These are phyloP conservation scores for Adenanthera pavonina DNA, from an alignment of 306 rosid genomes.

Conservation along the genomic window DNA sequence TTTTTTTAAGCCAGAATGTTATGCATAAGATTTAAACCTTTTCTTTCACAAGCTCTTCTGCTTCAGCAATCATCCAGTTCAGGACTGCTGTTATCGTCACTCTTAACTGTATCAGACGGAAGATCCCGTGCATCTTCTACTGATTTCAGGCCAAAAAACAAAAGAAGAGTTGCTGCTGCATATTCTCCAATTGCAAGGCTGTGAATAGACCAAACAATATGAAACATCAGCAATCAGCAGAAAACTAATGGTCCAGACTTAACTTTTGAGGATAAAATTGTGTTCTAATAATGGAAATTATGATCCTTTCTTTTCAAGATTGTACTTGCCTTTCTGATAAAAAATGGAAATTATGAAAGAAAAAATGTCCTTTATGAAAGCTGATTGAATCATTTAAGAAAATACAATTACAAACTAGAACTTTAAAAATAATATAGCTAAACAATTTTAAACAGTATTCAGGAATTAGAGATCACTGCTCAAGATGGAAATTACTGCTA, in stretches of 20 bases:
- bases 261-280: conserved; percentile 12
- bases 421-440: background rate
- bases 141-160: conserved; percentile 90
- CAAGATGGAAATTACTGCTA: conserved; percentile 13
- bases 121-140: conserved; percentile 97
- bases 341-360: conserved; percentile 16
- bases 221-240: conserved; percentile 33
- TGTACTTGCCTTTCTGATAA: no score
- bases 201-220: conserved; percentile 44
- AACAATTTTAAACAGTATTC: conserved; percentile 4
- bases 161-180: conserved; percentile 92
- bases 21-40: conserved; percentile 60
- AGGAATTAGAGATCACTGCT: conserved; percentile 11
- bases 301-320: no score
- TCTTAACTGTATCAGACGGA: conserved; percentile 63
- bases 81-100: conserved; percentile 58
- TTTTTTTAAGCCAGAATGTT: background rate
- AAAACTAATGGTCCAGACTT: conserved; percentile 7
- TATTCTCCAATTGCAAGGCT: conserved; percentile 98
- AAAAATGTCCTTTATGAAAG: background rate
- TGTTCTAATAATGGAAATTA: conserved; percentile 9
- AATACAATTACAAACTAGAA: background rate
- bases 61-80: conserved; percentile 90
- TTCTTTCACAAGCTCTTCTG: conserved; percentile 94
- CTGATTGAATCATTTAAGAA: background rate